Evolutionary conservation across 1,284 basidiomycete genomes (phyloP).

Genomic region (Heterobasidion irregulare): DNA sequence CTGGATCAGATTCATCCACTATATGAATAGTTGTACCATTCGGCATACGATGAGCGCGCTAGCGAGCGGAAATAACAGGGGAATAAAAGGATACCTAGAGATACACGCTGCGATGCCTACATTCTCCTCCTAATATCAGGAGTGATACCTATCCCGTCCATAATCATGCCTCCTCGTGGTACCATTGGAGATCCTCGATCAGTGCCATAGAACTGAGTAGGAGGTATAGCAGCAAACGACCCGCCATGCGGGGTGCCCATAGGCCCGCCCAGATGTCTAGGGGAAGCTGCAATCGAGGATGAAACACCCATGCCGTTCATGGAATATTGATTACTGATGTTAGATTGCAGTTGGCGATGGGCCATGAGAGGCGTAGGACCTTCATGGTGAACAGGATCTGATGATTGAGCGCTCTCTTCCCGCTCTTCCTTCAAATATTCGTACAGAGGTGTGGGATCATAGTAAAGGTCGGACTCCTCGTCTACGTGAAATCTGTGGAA

Average conservation of each 20-base stretch:
- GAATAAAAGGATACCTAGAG: no score
- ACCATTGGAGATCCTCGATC: slow-evolving; percentile 18
- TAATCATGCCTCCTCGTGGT: slow-evolving; percentile 16
- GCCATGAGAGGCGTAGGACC: slow-evolving; percentile 16
- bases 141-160: slow-evolving; percentile 23
- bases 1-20: no score
- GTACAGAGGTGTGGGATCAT: slow-evolving; percentile 45
- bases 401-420: slow-evolving; percentile 14
- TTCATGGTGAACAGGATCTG: slow-evolving; percentile 6
- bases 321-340: slow-evolving; percentile 20
- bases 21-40: no score
- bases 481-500: slow-evolving; percentile 42
- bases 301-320: slow-evolving; percentile 17
- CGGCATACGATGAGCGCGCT: no score
- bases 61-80: no score
- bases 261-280: slow-evolving; percentile 22
- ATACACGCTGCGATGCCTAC: neutral
- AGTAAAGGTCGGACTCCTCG: slow-evolving; percentile 56
- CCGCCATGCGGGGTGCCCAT: slow-evolving; percentile 15
- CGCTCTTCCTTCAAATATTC: slow-evolving; percentile 29
- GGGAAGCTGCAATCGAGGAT: slow-evolving; percentile 14
- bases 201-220: slow-evolving; percentile 25
- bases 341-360: slow-evolving; percentile 19
- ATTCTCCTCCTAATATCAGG: slow-evolving; percentile 27
- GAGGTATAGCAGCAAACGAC: slow-evolving; percentile 21